Percentiles rank a stretch among this genome's conserved stretches.
Evolutionary conservation across 2,329 filamentous ascomycete genomes (phyloP).

Genomic region (Talaromyces sp.): DNA sequence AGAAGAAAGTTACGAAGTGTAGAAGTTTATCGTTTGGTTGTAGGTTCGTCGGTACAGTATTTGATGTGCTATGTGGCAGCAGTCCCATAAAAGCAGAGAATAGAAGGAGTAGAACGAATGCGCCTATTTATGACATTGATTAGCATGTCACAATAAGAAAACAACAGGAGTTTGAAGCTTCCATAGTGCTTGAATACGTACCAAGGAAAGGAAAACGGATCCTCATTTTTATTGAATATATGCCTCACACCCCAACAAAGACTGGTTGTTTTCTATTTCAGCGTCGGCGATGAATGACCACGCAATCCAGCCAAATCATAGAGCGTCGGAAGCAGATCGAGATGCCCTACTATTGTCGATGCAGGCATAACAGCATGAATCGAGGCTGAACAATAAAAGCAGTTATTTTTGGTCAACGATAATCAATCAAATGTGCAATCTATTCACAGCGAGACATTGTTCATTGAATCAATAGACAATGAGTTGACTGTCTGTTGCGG

Average conservation of each 20-base stretch:
- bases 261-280: not conserved
- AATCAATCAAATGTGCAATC: not conserved
- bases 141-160: conserved; percentile 5
- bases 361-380: conserved; percentile 10
- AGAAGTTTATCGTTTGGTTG: conserved; percentile 85
- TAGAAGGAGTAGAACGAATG: conserved; percentile 67
- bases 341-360: not conserved
- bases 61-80: conserved; percentile 50
- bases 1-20: conserved; percentile 84
- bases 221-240: conserved; percentile 58
- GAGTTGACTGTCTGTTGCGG: not conserved
- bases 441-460: not conserved
- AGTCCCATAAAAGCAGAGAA: conserved; percentile 78
- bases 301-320: not conserved
- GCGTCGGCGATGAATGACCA: conserved; percentile 1
- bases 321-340: conserved; percentile 1
- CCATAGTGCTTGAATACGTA: conserved; percentile 46
- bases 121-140: conserved; percentile 50
- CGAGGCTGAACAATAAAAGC: not conserved
- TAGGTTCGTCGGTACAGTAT: conserved; percentile 46
- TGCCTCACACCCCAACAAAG: not conserved
- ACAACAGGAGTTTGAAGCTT: not conserved
- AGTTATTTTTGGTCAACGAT: not conserved
- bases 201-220: conserved; percentile 87
- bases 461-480: not conserved